Evolutionary conservation across 2,329 filamentous ascomycete species (phyloP).

Genomic region (Ilyonectria robusta): DNA sequence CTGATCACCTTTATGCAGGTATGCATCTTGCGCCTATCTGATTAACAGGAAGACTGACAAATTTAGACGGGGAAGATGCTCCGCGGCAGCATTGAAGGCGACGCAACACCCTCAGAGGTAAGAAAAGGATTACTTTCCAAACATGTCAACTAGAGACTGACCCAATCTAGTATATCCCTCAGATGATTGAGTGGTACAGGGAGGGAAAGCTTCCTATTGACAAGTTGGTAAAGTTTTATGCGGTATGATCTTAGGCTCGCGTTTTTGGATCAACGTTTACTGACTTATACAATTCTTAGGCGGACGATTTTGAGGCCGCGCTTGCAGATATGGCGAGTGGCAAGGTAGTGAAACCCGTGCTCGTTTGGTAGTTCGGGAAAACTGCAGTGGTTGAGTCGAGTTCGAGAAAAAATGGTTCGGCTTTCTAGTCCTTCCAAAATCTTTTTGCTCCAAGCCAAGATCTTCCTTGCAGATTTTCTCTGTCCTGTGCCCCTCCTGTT

Average conservation of each 20-base stretch:
- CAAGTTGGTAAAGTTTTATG: slow-evolving; percentile 19
- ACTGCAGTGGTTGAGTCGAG: background rate
- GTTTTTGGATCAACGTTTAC: background rate
- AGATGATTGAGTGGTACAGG: slow-evolving; percentile 17
- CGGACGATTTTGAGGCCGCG: background rate
- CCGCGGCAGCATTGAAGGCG: slow-evolving; percentile 19
- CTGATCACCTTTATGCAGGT: slow-evolving; percentile 20
- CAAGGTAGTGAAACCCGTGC: background rate
- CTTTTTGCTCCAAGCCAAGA: too few relatives aligned
- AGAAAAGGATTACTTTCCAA: background rate
- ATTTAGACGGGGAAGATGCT: slow-evolving; percentile 17
- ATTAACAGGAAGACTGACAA: background rate
- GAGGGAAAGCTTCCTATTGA: slow-evolving; percentile 17
- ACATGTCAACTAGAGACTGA: background rate
- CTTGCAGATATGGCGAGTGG: background rate
- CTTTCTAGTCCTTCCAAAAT: too few relatives aligned
- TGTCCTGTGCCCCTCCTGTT: background rate
- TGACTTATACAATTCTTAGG: background rate
- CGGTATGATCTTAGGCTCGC: background rate
- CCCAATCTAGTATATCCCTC: slow-evolving; percentile 13
- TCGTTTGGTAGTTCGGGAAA: background rate
- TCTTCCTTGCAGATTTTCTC: background rate
- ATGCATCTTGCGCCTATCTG: background rate
- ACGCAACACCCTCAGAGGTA: slow-evolving; percentile 13
- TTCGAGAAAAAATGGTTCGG: background rate